Percentiles rank a stretch among this genome's conserved stretches.
phyloP scores from a whole-genome alignment of 1,284 basidiomycete species.

The Boletus hoseneyae region DNA sequence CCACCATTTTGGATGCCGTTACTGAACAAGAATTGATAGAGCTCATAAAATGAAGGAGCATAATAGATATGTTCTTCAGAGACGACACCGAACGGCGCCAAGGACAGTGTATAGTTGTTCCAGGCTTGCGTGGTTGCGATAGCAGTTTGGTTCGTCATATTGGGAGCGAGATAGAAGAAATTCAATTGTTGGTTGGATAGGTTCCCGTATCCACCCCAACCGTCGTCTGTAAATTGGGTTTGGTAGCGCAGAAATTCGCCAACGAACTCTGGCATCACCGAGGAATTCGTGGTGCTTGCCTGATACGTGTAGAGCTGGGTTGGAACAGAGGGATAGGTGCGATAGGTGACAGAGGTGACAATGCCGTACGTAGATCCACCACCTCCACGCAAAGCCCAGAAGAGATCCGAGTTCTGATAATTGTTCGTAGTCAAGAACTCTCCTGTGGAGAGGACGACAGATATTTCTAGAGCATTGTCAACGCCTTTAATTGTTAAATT shows the following conservation, averaged over 20 bases:
- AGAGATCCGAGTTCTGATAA: conserved; percentile 25
- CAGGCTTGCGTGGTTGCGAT: conserved; percentile 35
- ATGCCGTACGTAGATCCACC: conserved; percentile 43
- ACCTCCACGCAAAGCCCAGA: conserved; percentile 50
- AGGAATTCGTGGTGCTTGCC: conserved; percentile 21
- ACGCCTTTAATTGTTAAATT: conserved; percentile 30
- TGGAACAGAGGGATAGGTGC: conserved; percentile 34
- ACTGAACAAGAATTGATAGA: conserved; percentile 22
- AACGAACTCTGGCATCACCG: not conserved
- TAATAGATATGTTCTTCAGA: conserved; percentile 3
- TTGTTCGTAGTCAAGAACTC: conserved; percentile 14
- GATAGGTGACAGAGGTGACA: conserved; percentile 30
- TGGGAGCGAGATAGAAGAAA: conserved; percentile 32
- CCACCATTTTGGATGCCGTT: conserved; percentile 10
- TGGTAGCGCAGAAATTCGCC: not conserved
- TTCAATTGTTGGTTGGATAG: not conserved
- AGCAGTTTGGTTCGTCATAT: conserved; percentile 33
- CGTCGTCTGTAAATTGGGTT: conserved; percentile 11
- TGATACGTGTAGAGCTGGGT: conserved; percentile 16
- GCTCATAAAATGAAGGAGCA: conserved; percentile 31
- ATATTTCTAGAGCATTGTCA: conserved; percentile 38
- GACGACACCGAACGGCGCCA: conserved; percentile 6
- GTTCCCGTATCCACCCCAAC: conserved; percentile 18
- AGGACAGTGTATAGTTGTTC: conserved; percentile 23
- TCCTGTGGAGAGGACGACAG: conserved; percentile 16